Percentiles rank a stretch among this genome's conserved stretches.
Conservation (phyloP, 2,329 filamentous ascomycete species). For the Exophiala spinifera region DNA sequence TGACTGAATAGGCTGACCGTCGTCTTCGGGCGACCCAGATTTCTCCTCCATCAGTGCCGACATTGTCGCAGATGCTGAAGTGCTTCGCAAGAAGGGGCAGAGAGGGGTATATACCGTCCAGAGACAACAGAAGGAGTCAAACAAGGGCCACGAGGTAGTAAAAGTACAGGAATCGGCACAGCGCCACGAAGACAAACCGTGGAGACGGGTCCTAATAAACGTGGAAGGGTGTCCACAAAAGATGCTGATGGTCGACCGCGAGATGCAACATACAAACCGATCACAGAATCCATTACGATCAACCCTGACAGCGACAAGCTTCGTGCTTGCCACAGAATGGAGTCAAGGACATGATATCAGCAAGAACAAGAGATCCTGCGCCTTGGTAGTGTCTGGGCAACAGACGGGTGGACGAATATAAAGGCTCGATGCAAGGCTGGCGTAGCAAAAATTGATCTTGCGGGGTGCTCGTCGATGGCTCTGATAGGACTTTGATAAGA, state of each 20-base stretch:
- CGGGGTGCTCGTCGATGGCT: background rate
- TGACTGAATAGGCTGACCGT: background rate
- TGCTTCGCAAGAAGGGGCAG: background rate
- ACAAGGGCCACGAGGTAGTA: background rate
- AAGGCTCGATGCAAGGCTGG: background rate
- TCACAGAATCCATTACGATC: no score
- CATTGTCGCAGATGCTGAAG: constrained; percentile 5
- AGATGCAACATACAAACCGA: no score
- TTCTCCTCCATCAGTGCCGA: constrained; percentile 13
- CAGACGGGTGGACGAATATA: background rate
- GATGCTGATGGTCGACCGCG: no score
- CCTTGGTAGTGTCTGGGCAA: background rate
- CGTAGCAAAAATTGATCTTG: background rate
- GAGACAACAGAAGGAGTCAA: background rate
- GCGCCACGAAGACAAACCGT: background rate
- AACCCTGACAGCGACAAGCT: no score
- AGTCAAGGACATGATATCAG: background rate
- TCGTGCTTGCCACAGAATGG: no score
- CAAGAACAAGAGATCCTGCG: background rate
- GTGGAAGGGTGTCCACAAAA: background rate
- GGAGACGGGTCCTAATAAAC: background rate
- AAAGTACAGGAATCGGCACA: background rate
- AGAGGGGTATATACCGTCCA: background rate
- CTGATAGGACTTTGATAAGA: background rate
- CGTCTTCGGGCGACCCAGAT: background rate